A percentile compares a stretch with the other conserved stretches of the same genome.
These are phyloP conservation scores for Ramaria sp. DNA, from an alignment of 768 basidiomycete genomes.

Conservation along the genomic window DNA sequence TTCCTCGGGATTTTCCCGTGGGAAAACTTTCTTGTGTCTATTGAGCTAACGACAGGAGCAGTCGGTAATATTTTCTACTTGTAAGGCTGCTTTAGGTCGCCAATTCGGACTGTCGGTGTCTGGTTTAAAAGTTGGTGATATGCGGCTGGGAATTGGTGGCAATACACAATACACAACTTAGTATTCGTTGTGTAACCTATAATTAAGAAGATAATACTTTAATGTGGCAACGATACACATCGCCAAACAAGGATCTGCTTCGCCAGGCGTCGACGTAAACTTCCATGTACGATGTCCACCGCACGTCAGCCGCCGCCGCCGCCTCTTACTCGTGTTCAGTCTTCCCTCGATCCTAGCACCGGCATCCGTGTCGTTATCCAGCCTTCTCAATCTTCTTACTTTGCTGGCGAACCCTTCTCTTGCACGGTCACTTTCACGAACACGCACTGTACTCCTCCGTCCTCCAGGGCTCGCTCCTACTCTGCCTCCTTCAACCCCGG, in stretches of 20 bases:
- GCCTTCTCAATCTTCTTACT: conserved; percentile 82
- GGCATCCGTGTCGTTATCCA: conserved; percentile 59
- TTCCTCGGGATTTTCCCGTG: too few species aligned
- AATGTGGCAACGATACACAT: not conserved
- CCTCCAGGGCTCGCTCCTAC: conserved; percentile 21
- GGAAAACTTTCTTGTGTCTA: too few species aligned
- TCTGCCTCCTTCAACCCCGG: not conserved
- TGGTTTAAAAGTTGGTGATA: too few species aligned
- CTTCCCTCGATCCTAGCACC: not conserved
- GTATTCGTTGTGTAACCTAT: too few species aligned
- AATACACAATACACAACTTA: too few species aligned
- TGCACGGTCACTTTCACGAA: conserved; percentile 86
- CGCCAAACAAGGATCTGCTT: not conserved
- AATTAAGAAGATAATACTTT: too few species aligned
- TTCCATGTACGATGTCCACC: not conserved
- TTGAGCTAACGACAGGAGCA: too few species aligned
- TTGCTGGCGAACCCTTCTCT: conserved; percentile 82
- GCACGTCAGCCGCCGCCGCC: not conserved
- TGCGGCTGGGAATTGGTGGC: too few species aligned
- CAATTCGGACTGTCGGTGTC: too few species aligned
- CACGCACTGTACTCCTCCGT: conserved; percentile 40
- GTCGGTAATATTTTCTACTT: too few species aligned
- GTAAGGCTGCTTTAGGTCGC: too few species aligned
- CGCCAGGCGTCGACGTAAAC: not conserved
- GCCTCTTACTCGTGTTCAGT: not conserved